phyloP scores from a whole-genome alignment of 306 rosid genomes.

The Prunus davidiana region DNA sequence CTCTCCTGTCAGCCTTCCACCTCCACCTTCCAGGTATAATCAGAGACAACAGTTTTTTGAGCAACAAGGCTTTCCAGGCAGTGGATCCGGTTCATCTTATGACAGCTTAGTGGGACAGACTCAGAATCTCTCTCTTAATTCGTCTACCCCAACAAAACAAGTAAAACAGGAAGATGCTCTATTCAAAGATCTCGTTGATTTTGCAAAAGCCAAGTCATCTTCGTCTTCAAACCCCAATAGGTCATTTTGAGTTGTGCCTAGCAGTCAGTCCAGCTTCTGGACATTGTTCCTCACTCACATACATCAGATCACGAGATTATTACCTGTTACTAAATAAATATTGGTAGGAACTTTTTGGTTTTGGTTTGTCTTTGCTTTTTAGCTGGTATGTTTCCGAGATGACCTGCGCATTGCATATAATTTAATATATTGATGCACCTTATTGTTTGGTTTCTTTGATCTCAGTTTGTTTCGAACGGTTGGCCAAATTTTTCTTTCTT shows the following conservation, averaged over 20 bases:
- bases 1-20: constrained; percentile 55
- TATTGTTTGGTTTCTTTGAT: constrained; percentile 11
- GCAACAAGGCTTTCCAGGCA: constrained; percentile 31
- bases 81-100: constrained; percentile 57
- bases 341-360: constrained; percentile 38
- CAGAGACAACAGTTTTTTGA: constrained; percentile 84
- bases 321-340: constrained; percentile 38
- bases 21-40: constrained; percentile 71
- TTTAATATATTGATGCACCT: constrained; percentile 36
- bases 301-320: constrained; percentile 35
- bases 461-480: neutral
- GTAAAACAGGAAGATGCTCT: constrained; percentile 78
- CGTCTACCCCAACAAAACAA: constrained; percentile 54
- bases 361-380: constrained; percentile 35
- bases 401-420: constrained; percentile 38
- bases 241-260: constrained; percentile 47
- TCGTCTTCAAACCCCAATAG: constrained; percentile 68
- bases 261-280: constrained; percentile 38
- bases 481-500: neutral
- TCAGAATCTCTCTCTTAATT: constrained; percentile 65
- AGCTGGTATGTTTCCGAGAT: constrained; percentile 27
- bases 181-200: constrained; percentile 82
- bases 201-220: constrained; percentile 80
- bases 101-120: constrained; percentile 77
- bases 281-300: constrained; percentile 24